Evolutionary conservation across 169 alveolate species (phyloP).

Genomic region (Eimeria praecox): DNA sequence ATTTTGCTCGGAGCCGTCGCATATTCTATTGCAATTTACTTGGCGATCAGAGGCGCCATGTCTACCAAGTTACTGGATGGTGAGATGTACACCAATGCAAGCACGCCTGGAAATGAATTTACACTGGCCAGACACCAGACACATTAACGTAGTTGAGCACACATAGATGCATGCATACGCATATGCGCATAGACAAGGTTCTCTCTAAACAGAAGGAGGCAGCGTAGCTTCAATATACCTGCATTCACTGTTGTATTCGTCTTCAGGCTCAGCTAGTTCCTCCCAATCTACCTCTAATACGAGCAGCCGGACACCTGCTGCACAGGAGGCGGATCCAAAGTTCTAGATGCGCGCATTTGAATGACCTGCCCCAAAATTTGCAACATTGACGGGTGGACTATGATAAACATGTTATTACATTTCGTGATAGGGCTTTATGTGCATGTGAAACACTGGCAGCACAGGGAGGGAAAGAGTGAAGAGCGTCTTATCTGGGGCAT

Average conservation of each 20-base stretch:
- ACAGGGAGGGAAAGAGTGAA: neutral
- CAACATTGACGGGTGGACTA: neutral
- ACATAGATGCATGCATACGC: neutral
- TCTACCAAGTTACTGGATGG: neutral
- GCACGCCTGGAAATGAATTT: neutral
- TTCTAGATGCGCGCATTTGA: neutral
- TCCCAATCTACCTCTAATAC: neutral
- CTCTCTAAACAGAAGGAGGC: neutral
- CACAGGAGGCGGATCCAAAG: neutral
- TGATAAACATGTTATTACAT: neutral
- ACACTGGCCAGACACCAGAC: neutral
- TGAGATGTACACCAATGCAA: neutral
- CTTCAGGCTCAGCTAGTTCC: neutral
- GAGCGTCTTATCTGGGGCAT: neutral
- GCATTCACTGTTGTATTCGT: neutral
- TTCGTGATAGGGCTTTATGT: neutral
- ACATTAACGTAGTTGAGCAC: too few species aligned
- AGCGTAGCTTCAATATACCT: neutral
- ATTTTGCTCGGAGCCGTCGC: neutral
- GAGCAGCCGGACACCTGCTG: neutral
- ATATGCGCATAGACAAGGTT: neutral
- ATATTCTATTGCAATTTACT: constrained; percentile 7
- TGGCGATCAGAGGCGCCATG: constrained; percentile 28
- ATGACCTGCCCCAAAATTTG: too few species aligned
- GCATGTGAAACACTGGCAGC: neutral